These are phyloP conservation scores for Alternaria brassicicola DNA, from an alignment of 2,329 filamentous ascomycete genomes.

Conservation along the genomic window DNA sequence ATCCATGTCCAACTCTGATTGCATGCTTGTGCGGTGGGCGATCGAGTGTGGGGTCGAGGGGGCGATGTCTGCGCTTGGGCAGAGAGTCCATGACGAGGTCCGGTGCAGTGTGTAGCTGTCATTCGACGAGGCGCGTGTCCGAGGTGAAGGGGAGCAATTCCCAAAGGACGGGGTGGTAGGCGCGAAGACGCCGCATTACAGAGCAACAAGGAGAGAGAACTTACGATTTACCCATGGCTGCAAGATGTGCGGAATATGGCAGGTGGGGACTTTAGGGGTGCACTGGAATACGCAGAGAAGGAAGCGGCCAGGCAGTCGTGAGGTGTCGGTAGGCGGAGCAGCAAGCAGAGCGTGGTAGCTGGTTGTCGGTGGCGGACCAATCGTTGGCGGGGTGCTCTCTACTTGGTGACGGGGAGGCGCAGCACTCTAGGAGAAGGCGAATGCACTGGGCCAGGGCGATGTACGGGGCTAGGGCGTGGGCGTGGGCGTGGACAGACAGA, in stretches of 20 bases:
- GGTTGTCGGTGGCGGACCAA: slow-evolving; percentile 23
- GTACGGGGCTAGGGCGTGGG: neutral
- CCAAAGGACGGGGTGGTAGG: slow-evolving; percentile 20
- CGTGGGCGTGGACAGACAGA: neutral
- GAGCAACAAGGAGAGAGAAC: slow-evolving; percentile 28
- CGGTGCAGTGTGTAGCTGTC: slow-evolving; percentile 1
- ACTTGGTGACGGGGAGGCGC: slow-evolving; percentile 4
- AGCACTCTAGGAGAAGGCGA: slow-evolving; percentile 3
- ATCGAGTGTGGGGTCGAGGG: slow-evolving; percentile 7
- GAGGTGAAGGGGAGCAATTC: slow-evolving; percentile 28
- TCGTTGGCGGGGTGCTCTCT: slow-evolving; percentile 25
- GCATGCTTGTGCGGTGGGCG: slow-evolving; percentile 17
- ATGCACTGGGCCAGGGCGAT: neutral
- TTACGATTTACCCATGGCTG: slow-evolving; percentile 52
- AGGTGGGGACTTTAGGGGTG: slow-evolving; percentile 3
- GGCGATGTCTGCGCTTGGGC: slow-evolving; percentile 1
- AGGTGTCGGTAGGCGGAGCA: slow-evolving; percentile 20
- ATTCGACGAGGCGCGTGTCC: slow-evolving; percentile 9
- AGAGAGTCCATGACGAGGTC: slow-evolving; percentile 15
- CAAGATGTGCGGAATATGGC: slow-evolving; percentile 3
- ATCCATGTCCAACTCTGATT: slow-evolving; percentile 7
- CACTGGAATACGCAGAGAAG: slow-evolving; percentile 12
- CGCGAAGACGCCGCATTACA: slow-evolving; percentile 19
- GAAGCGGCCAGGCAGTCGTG: slow-evolving; percentile 23
- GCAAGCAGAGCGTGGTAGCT: slow-evolving; percentile 14